A percentile compares a stretch with the other conserved stretches of the same genome.
Conservation (phyloP, 2,329 filamentous ascomycete genomes). For the Harringtonia lauricola region DNA sequence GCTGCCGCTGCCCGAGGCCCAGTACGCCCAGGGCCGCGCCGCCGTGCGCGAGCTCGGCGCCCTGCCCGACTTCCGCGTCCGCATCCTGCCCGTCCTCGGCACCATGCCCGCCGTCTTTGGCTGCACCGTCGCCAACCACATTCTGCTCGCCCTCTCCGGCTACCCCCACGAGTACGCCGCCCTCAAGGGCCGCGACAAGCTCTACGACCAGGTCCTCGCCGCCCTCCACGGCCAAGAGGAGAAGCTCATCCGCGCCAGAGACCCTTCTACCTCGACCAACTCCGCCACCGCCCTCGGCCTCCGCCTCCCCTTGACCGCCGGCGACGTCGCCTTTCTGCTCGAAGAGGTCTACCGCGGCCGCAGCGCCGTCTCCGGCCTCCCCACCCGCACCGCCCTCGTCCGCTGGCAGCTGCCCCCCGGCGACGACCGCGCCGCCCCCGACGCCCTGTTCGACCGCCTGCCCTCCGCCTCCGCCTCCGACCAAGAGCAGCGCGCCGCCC, state of each 20-base stretch:
- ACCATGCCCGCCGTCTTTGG: slow-evolving; percentile 98
- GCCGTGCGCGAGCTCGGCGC: slow-evolving; percentile 76
- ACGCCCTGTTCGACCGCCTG: slow-evolving; percentile 23
- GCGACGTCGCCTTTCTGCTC: slow-evolving; percentile 77
- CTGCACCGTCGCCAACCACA: slow-evolving; percentile 81
- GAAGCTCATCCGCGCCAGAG: slow-evolving; percentile 44
- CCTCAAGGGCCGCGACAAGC: slow-evolving; percentile 75
- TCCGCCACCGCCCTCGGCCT: slow-evolving; percentile 52
- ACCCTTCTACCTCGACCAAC: slow-evolving; percentile 24
- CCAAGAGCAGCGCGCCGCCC: slow-evolving; percentile 64
- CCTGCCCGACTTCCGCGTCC: slow-evolving; percentile 81
- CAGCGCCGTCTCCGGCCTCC: slow-evolving; percentile 71
- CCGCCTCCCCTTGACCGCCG: slow-evolving; percentile 64
- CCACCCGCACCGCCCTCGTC: slow-evolving; percentile 68
- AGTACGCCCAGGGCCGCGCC: slow-evolving; percentile 66
- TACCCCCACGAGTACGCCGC: slow-evolving; percentile 81
- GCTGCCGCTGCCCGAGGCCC: slow-evolving; percentile 75
- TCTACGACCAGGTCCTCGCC: slow-evolving; percentile 77
- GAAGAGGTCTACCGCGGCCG: slow-evolving; percentile 82
- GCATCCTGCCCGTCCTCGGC: slow-evolving; percentile 89
- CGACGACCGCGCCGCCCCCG: slow-evolving; percentile 27
- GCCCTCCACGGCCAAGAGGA: slow-evolving; percentile 71
- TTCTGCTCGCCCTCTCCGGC: slow-evolving; percentile 69
- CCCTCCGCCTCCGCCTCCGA: slow-evolving; percentile 52
- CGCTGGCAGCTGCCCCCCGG: slow-evolving; percentile 53